Conservation (phyloP, 345 rosid genomes). For the Carallia brachiata region DNA sequence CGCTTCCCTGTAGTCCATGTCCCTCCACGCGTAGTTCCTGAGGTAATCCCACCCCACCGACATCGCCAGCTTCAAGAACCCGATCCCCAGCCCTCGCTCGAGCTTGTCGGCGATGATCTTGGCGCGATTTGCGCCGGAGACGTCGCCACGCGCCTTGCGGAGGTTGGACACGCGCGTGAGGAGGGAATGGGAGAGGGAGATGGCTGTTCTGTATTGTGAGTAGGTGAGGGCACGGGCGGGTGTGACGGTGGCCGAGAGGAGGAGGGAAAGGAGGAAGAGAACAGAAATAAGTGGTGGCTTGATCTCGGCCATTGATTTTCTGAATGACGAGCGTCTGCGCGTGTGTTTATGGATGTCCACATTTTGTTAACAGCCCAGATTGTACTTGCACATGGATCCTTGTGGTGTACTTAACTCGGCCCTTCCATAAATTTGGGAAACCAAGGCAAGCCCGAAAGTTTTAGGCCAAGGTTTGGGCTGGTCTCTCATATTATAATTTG, state of each 20-base stretch:
- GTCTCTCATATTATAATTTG: no score
- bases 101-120: constrained; percentile 48
- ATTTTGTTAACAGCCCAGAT: no score
- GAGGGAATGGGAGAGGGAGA: constrained; percentile 71
- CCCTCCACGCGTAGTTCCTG: constrained; percentile 75
- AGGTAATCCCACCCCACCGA: constrained; percentile 75
- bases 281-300: constrained; percentile 15
- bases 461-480: no score
- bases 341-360: no score
- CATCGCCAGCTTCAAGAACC: constrained; percentile 46
- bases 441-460: no score
- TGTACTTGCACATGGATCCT: no score
- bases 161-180: constrained; percentile 67
- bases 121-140: constrained; percentile 53
- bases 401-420: no score
- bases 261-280: constrained; percentile 6
- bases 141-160: constrained; percentile 70
- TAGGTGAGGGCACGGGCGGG: constrained; percentile 34
- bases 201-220: constrained; percentile 38
- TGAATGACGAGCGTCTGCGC: neutral
- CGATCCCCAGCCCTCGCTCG: constrained; percentile 46
- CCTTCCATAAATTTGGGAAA: no score
- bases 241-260: constrained; percentile 30
- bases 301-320: constrained; percentile 33
- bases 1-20: constrained; percentile 48